Base-by-base conservation (phyloP, 2,329 filamentous ascomycete species). In the Trichoderma sp. region DNA sequence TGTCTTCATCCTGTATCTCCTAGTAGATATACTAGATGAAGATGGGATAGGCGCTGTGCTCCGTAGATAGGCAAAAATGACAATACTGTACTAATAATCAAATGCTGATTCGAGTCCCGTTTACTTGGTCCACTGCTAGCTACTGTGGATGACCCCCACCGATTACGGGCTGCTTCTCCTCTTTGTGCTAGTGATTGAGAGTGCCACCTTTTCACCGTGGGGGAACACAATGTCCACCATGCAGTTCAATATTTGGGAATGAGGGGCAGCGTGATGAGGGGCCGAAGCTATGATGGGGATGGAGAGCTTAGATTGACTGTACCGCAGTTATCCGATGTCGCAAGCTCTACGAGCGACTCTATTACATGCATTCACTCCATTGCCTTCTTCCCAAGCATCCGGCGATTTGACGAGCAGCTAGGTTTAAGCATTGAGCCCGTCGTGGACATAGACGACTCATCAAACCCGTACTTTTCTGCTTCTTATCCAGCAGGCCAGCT, bases 191-290 rank as follows among this genome's bases (percentile, higher is more conserved):
- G 42, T 39, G 25, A 34, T 32, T 32, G 48, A 42, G 27, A 64
- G 32, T 39, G 45, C 60, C 60, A 53, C 60, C 42, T 42, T 53
- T 27, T 34, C 15, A 17, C 25, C 48, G 61, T 64, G 61, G 61
- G 61, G 61, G 35, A 56, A 37, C 50, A 32, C 10, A 32, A n/a
- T 64, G 17, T 32, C 35, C 15, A 25, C 37, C 32, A 42, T 35
- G 32, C 22, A 50, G 45, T 12, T 10, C 45, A 57, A 29, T 35
- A 27, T 7, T 53, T 22, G 60, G 39, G 34, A 64, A 64, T 64
- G 61, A 64, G 61, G 61, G 61, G 61, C 61, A 64, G 25, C n/a
- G 19, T 64, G 61, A 37, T 63, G 59, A 63, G 59, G 59, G 59
- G 59, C 59, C 15, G 17, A 50, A 34, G 32, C 42, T 37, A 37